Evolutionary conservation across 495 filamentous ascomycete genomes (phyloP).

Genomic region (Astrocystis sublimbata): DNA sequence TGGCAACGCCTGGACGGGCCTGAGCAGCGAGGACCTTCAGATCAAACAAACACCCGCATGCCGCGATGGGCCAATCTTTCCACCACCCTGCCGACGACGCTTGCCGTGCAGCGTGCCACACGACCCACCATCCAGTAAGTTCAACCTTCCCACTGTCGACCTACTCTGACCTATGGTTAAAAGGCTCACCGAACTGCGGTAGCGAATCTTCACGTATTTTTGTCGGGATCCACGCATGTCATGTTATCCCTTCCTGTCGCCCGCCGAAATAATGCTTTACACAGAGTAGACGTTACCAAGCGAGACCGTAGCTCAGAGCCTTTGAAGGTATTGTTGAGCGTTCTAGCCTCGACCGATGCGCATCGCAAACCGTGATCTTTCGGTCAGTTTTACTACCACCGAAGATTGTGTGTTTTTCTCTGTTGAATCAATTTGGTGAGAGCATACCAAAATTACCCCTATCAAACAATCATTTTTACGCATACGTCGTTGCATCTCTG

Average conservation of each 20-base stretch:
- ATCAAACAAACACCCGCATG: too few species aligned
- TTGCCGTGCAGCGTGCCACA: constrained; percentile 24
- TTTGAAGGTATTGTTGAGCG: neutral
- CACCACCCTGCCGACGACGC: constrained; percentile 27
- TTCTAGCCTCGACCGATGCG: neutral
- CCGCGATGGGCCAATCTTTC: constrained; percentile 25
- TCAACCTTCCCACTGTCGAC: neutral
- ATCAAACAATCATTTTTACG: neutral
- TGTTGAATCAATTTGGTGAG: neutral
- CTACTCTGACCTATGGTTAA: neutral
- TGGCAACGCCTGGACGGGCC: too few species aligned
- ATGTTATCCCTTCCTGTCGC: neutral
- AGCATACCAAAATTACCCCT: neutral
- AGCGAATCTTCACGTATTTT: neutral
- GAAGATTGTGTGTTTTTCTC: neutral
- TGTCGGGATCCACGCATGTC: neutral
- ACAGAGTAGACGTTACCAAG: neutral
- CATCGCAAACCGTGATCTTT: neutral
- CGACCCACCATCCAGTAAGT: neutral
- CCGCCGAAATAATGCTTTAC: neutral
- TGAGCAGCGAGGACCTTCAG: too few species aligned
- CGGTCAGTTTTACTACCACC: constrained; percentile 5
- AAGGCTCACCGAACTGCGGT: too few species aligned
- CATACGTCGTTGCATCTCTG: neutral
- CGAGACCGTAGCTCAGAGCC: neutral